These are phyloP conservation scores for Torulaspora pretoriensis DNA, from an alignment of 1,139 yeast species.

Conservation along the genomic window DNA sequence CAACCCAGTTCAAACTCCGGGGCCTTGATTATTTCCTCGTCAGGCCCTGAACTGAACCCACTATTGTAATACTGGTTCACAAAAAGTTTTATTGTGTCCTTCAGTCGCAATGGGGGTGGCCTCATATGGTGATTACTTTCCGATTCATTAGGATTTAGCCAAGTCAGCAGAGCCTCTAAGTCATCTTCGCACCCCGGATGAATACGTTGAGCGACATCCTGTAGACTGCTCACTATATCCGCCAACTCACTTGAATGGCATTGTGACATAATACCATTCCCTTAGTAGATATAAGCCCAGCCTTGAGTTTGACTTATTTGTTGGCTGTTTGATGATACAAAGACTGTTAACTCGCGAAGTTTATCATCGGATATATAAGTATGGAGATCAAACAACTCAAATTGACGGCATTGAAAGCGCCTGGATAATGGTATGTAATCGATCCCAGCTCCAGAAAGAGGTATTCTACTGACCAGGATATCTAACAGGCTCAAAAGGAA, in stretches of 20 bases:
- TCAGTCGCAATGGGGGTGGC: conserved; percentile 28
- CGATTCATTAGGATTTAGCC: conserved; percentile 30
- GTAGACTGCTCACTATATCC: conserved; percentile 2
- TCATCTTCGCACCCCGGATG: conserved; percentile 22
- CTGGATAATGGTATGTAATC: conserved; percentile 3
- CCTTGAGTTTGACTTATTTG: background rate
- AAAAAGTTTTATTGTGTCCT: conserved; percentile 23
- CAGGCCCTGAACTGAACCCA: conserved; percentile 1
- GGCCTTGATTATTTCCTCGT: conserved; percentile 9
- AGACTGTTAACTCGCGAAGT: conserved; percentile 4
- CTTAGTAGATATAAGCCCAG: background rate
- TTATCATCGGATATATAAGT: background rate
- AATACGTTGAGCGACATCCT: conserved; percentile 5
- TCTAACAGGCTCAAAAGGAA: conserved; percentile 9
- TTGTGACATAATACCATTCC: conserved; percentile 8
- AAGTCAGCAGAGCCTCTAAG: conserved; percentile 25
- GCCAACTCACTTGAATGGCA: conserved; percentile 8
- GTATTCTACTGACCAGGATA: background rate
- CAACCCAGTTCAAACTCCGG: conserved; percentile 10
- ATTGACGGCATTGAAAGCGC: background rate
- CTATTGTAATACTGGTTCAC: conserved; percentile 7
- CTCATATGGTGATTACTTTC: conserved; percentile 24
- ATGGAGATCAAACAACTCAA: background rate
- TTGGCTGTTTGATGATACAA: conserved; percentile 5
- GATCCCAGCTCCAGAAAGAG: background rate